Percentiles rank a stretch among this genome's conserved stretches.
Conservation (phyloP, 148 eudicot species). For the Arctostaphylos glauca region DNA sequence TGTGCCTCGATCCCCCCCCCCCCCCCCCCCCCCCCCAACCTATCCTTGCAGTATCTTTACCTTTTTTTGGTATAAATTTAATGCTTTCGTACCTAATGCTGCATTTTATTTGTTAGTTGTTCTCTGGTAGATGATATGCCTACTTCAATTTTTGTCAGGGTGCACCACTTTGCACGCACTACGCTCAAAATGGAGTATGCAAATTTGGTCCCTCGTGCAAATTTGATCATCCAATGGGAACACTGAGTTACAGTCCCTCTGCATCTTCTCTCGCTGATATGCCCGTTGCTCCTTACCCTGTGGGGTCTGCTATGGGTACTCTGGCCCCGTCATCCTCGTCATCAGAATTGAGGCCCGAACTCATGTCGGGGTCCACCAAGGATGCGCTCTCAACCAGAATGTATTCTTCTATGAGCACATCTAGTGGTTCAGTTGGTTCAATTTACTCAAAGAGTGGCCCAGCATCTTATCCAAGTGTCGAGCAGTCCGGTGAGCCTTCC, state of each 20-base stretch:
- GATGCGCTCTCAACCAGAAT: slow-evolving; percentile 41
- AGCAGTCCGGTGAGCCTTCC: slow-evolving; percentile 41
- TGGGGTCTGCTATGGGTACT: slow-evolving; percentile 66
- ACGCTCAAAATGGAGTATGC: slow-evolving; percentile 68
- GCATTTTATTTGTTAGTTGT: neutral
- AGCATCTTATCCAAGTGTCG: slow-evolving; percentile 42
- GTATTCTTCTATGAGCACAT: slow-evolving; percentile 42
- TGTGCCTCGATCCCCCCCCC: neutral
- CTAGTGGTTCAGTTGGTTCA: slow-evolving; percentile 64
- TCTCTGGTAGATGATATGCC: neutral
- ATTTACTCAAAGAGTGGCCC: slow-evolving; percentile 49
- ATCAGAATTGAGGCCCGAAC: slow-evolving; percentile 65
- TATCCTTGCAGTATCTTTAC: neutral
- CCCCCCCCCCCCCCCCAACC: no score
- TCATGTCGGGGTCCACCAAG: slow-evolving; percentile 41
- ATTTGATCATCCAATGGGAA: slow-evolving; percentile 69
- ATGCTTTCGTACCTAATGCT: neutral
- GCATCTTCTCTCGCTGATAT: slow-evolving; percentile 93
- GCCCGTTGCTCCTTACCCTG: slow-evolving; percentile 94
- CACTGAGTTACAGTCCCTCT: slow-evolving; percentile 87
- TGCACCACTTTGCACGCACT: slow-evolving; percentile 78
- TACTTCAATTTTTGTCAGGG: slow-evolving; percentile 44
- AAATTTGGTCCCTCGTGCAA: slow-evolving; percentile 65
- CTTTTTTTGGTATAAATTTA: neutral
- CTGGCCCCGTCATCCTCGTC: slow-evolving; percentile 89